Conservation (phyloP, 169 alveolate genomes). For the Plasmodium adleri region DNA sequence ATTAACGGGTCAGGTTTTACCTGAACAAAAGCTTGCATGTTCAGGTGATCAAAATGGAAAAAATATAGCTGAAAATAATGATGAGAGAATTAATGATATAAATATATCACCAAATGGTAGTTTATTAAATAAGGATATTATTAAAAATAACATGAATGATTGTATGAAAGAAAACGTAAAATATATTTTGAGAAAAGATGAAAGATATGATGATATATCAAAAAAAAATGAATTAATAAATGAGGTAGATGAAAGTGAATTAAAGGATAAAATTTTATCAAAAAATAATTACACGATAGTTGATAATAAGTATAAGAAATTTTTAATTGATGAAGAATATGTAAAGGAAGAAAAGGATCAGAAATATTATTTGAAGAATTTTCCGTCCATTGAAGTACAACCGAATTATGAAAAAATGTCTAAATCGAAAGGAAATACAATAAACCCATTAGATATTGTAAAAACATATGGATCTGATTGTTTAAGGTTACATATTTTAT, state of each 20-base stretch:
- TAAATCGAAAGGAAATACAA: slow-evolving; percentile 89
- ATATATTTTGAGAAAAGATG: background rate
- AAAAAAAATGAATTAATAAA: background rate
- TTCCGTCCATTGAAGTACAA: slow-evolving; percentile 65
- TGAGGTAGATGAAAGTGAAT: background rate
- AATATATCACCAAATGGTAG: background rate
- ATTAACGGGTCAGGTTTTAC: background rate
- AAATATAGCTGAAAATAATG: background rate
- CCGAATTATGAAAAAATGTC: slow-evolving; percentile 90
- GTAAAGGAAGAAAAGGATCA: slow-evolving; percentile 54
- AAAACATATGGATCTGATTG: slow-evolving; percentile 89
- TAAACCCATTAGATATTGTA: slow-evolving; percentile 84
- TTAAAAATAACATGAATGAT: background rate
- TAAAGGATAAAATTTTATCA: background rate
- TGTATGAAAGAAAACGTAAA: background rate
- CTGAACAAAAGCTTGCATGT: background rate
- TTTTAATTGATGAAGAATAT: slow-evolving; percentile 65
- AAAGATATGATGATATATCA: background rate
- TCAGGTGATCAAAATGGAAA: background rate
- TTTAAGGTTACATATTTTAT: slow-evolving; percentile 88
- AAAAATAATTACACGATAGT: background rate
- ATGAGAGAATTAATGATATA: background rate
- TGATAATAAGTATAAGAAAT: slow-evolving; percentile 57
- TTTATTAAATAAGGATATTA: background rate
- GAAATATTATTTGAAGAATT: slow-evolving; percentile 53